Evolutionary conservation across 192 early-diverging fungal species (phyloP).

Genomic region (Umbelopsis vinacea): DNA sequence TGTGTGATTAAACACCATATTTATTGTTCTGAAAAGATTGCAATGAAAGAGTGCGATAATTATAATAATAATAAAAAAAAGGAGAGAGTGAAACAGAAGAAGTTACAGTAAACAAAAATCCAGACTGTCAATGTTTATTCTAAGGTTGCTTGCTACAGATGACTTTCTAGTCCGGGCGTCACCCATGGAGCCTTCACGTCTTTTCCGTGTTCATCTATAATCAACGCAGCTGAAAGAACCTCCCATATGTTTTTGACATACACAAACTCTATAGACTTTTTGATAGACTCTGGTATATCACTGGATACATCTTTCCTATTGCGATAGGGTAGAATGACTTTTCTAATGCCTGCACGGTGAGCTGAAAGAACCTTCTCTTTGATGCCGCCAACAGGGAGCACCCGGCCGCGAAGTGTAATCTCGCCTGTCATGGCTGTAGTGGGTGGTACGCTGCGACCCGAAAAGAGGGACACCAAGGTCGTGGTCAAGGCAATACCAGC

Average conservation of each 20-base stretch:
- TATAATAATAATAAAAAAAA: too few relatives aligned
- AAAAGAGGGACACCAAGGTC: conserved; percentile 77
- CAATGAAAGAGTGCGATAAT: too few relatives aligned
- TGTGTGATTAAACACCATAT: too few relatives aligned
- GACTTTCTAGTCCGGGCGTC: conserved; percentile 12
- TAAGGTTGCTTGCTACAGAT: conserved; percentile 10
- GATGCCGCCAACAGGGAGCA: conserved; percentile 84
- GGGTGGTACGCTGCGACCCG: conserved; percentile 53
- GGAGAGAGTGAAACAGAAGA: too few relatives aligned
- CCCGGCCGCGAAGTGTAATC: conserved; percentile 79
- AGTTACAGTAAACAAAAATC: background rate
- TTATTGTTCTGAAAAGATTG: too few relatives aligned
- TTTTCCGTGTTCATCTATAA: background rate
- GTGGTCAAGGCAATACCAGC: conserved; percentile 75
- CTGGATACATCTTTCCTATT: conserved; percentile 74
- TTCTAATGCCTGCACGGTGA: conserved; percentile 72
- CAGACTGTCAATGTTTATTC: background rate
- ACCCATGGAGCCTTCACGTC: background rate
- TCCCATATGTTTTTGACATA: conserved; percentile 66
- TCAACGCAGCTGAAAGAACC: conserved; percentile 60
- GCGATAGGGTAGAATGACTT: conserved; percentile 69
- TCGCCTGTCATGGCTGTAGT: conserved; percentile 86
- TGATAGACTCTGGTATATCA: conserved; percentile 70
- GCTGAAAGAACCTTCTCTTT: conserved; percentile 88
- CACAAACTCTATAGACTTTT: conserved; percentile 67